phyloP scores from a whole-genome alignment of 257 asterid genomes.

The Solanum bulbocastanum region DNA sequence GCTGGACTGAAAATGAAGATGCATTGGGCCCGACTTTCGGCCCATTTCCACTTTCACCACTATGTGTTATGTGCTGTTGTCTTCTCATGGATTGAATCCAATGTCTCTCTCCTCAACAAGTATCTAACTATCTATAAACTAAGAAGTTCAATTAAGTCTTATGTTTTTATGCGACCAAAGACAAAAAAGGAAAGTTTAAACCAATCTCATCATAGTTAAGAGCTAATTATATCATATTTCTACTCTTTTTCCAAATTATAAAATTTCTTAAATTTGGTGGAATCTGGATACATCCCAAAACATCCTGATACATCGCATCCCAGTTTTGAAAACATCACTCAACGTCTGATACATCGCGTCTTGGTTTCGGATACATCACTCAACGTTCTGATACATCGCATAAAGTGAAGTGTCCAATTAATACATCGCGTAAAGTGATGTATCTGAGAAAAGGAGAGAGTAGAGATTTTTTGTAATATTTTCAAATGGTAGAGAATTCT shows the following conservation, averaged over 20 bases:
- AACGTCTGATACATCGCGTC: background rate
- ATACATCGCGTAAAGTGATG: too few relatives aligned
- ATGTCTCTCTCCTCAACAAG: background rate
- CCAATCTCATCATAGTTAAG: too few relatives aligned
- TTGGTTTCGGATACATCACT: too few relatives aligned
- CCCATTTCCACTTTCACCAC: background rate
- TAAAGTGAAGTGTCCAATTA: too few relatives aligned
- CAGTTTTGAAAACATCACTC: background rate
- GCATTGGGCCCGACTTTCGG: background rate
- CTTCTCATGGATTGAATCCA: background rate
- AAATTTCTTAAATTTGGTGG: too few relatives aligned
- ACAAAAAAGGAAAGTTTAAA: background rate
- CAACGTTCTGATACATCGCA: too few relatives aligned
- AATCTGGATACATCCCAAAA: fast-evolving
- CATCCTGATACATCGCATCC: fast-evolving
- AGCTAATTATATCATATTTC: too few relatives aligned
- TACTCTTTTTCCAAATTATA: too few relatives aligned
- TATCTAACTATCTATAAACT: background rate
- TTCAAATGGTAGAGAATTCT: too few relatives aligned
- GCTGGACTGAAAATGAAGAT: too few relatives aligned
- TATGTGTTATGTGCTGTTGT: background rate
- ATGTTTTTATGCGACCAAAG: background rate
- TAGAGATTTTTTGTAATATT: too few relatives aligned
- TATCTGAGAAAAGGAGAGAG: too few relatives aligned
- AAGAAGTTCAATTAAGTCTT: background rate